Evolutionary conservation across 2,329 filamentous ascomycete genomes (phyloP), one percentile per base, ranked within the genome.

Genomic region (Pseudonectria buxi): DNA sequence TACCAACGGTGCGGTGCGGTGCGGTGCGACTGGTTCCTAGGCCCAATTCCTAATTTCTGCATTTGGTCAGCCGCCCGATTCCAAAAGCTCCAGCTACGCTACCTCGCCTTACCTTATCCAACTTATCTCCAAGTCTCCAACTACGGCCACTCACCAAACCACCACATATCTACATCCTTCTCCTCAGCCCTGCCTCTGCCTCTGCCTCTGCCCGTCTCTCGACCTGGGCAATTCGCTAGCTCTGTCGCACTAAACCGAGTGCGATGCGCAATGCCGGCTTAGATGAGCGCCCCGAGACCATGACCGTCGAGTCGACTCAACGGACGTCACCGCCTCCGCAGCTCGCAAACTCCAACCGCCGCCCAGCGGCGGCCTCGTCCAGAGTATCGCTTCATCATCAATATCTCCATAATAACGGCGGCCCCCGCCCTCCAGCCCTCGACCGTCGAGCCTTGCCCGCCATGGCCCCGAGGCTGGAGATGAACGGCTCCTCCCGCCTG

Each of bases 391-490:
- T 43, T 22, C 14, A 28, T 10, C 37, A 24, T 14, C 31, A 14
- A 14, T 14, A 32, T 27, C 27, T 26, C n/a, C 35, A 28, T 13
- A 41, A 32, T 31, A 47, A 41, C 38, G 42, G 37, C 30, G 44
- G 42, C 41, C 33, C 49, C 35, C 36, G 35, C 22, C 40, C 33
- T 37, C 36, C 43, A 37, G 38, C 41, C 32, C 35, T 38, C 43
- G 32, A 39, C 33, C 48, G 44, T 46, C 47, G 54, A 41, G 40
- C 30, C 45, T 35, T 37, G 14, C 42, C 50, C 34, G 43, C 45
- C 37, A 62, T 61, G 59, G 55, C 57, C 43, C 47, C 52, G 37
- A 52, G 53, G 51, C 50, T 55, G 28, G 58, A 58, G 33, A 39
- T 51, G 34, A 58, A 58, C 44, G 56, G 50, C 33, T 54, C 52